These are phyloP conservation scores for Silene uniflora DNA, from an alignment of 148 eudicot species.

Conservation along the genomic window DNA sequence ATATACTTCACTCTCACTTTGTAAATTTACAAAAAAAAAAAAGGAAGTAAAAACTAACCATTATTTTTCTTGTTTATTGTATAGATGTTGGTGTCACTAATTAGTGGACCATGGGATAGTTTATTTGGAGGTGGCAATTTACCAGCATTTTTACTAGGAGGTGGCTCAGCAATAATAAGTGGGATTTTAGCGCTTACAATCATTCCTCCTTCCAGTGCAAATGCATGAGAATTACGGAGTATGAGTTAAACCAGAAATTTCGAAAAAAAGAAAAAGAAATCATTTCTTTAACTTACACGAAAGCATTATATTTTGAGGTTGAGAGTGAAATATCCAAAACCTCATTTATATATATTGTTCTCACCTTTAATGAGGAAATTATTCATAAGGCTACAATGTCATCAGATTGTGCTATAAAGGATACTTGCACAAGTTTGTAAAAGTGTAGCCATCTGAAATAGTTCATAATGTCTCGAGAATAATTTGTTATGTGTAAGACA, in stretches of 20 bases:
- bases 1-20: neutral
- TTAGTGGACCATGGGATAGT: conserved; percentile 68
- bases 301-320: neutral
- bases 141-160: conserved; percentile 66
- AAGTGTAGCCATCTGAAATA: neutral
- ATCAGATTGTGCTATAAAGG: conserved; percentile 13
- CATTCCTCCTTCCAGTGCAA: conserved; percentile 38
- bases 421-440: conserved; percentile 3
- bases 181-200: conserved; percentile 35
- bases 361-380: conserved; percentile 11
- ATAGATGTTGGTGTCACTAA: conserved; percentile 66
- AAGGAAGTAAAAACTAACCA: no score
- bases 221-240: conserved; percentile 8
- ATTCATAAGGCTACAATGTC: conserved; percentile 20
- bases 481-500: neutral
- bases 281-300: neutral
- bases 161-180: conserved; percentile 45
- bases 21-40: no score
- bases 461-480: conserved; percentile 7
- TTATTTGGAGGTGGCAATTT: conserved; percentile 75
- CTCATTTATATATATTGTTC: neutral
- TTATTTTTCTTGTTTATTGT: no score
- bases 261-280: no score
- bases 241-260: neutral
- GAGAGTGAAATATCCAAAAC: neutral